Evolutionary conservation across 129 eudicot genomes (phyloP).

Genomic region (Centaurea solstitialis): DNA sequence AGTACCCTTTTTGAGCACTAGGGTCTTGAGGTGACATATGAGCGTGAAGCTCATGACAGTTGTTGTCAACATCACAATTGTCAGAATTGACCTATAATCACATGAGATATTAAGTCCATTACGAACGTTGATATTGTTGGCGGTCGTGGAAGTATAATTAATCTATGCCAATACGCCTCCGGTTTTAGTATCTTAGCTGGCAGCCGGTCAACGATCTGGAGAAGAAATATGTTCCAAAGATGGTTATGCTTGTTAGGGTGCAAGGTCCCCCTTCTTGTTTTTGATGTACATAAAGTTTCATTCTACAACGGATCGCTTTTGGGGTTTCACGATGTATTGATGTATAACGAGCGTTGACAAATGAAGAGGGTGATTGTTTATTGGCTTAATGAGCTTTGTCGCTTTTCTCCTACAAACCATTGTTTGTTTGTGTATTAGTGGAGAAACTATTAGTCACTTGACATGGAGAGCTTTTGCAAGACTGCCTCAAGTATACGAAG

Average conservation of each 20-base stretch:
- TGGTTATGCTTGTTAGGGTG: neutral
- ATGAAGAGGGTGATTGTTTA: neutral
- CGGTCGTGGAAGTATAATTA: neutral
- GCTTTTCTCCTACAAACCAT: conserved; percentile 6
- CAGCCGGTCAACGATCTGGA: neutral
- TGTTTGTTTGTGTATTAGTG: conserved; percentile 9
- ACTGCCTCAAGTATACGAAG: conserved; percentile 3
- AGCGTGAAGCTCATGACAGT: neutral
- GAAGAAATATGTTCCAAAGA: neutral
- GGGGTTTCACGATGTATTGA: neutral
- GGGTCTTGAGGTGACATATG: conserved; percentile 14
- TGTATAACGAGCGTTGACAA: neutral
- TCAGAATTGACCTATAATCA: neutral
- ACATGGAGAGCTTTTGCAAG: conserved; percentile 12
- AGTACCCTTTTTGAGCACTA: conserved; percentile 11
- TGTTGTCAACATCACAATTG: neutral
- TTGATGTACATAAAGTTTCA: neutral
- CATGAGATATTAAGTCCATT: neutral
- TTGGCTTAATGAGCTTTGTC: conserved; percentile 2
- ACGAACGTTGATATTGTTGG: neutral
- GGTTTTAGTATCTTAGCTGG: neutral
- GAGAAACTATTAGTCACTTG: conserved; percentile 9
- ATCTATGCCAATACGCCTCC: neutral
- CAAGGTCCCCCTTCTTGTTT: neutral
- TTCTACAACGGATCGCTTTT: neutral